phyloP scores from a whole-genome alignment of 176 grass and related monocot genomes.

The Dactylis glomerata region DNA sequence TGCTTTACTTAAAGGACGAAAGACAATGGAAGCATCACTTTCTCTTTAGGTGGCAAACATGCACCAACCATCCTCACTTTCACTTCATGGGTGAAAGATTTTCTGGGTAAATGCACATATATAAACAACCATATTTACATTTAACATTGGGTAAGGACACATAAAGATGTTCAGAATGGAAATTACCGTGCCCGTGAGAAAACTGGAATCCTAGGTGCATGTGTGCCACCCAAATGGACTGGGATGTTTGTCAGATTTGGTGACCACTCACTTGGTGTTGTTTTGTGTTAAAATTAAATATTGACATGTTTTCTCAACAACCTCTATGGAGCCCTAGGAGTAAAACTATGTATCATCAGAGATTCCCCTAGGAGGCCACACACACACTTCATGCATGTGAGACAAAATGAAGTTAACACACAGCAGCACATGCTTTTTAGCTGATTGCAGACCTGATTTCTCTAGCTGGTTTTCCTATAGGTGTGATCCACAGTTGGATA shows the following conservation, averaged over 20 bases:
- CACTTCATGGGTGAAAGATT: neutral
- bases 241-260: slow-evolving; percentile 25
- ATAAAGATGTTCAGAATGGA: neutral
- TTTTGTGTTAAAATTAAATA: slow-evolving; percentile 15
- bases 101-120: neutral
- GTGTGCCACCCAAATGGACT: slow-evolving; percentile 25
- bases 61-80: slow-evolving; percentile 20
- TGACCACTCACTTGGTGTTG: slow-evolving; percentile 11
- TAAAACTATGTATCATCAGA: neutral
- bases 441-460: neutral
- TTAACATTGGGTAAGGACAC: neutral
- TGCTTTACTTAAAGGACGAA: slow-evolving; percentile 45
- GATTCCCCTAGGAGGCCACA: neutral
- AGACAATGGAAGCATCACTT: slow-evolving; percentile 30
- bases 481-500: neutral
- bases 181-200: slow-evolving; percentile 10
- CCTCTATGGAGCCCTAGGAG: neutral
- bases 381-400: slow-evolving; percentile 3
- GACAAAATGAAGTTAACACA: slow-evolving; percentile 21
- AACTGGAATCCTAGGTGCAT: slow-evolving; percentile 15
- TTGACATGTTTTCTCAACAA: slow-evolving; percentile 25
- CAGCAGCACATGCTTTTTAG: slow-evolving; percentile 9
- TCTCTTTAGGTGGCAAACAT: slow-evolving; percentile 38
- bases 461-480: neutral
- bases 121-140: neutral